Conservation (phyloP, 305 asterid species). For the Nicotiana rustica region DNA sequence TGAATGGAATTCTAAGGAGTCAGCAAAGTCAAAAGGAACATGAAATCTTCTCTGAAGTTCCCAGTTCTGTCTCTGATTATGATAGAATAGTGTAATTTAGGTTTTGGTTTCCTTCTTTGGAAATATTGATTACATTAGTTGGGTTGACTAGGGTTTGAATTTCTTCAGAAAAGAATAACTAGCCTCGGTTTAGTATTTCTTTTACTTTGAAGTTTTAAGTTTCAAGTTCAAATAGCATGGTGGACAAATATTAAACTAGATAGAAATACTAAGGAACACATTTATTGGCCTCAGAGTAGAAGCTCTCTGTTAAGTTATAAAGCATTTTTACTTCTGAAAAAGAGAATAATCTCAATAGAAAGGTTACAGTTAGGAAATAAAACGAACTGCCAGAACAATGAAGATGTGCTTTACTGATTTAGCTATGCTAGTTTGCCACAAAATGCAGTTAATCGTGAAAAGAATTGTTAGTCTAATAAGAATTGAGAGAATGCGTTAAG, state of each 20-base stretch:
- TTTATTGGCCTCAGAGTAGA: conserved; percentile 10
- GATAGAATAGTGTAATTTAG: background rate
- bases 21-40: background rate
- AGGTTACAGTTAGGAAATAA: background rate
- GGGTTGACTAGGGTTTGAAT: background rate
- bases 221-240: background rate
- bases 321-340: conserved; percentile 9
- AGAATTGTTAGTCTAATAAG: background rate
- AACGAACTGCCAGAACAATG: background rate
- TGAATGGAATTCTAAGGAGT: background rate
- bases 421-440: background rate
- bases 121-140: background rate
- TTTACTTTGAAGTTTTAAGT: background rate
- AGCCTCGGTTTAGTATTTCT: background rate
- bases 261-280: background rate
- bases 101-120: conserved; percentile 1
- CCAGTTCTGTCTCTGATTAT: background rate
- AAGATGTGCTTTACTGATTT: background rate
- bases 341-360: conserved; percentile 1
- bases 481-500: background rate
- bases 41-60: background rate
- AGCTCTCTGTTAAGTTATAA: conserved; percentile 3
- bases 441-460: conserved; percentile 1
- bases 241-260: conserved; percentile 24
- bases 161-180: background rate